These are phyloP conservation scores for Fusarium sp. DNA, from an alignment of 2,329 filamentous ascomycete genomes.

Conservation along the genomic window DNA sequence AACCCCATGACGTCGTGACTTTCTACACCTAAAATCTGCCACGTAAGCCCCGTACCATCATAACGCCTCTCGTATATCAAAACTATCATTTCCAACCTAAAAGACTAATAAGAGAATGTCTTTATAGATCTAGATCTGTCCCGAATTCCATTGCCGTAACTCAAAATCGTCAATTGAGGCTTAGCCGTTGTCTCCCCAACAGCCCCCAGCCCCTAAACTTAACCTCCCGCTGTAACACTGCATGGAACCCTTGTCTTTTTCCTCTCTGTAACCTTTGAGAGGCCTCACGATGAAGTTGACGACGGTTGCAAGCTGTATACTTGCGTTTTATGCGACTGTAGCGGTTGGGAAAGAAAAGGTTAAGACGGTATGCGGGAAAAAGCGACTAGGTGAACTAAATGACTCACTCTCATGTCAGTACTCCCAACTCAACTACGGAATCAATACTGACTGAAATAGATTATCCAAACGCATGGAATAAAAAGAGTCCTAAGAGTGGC, in stretches of 20 bases:
- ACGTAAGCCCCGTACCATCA: constrained; percentile 17
- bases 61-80: neutral
- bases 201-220: constrained; percentile 4
- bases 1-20: constrained; percentile 24
- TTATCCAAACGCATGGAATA: constrained; percentile 47
- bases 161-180: neutral
- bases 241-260: neutral
- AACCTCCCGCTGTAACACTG: neutral
- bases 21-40: neutral
- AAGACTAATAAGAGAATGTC: neutral
- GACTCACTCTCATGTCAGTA: constrained; percentile 36
- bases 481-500: constrained; percentile 39
- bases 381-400: constrained; percentile 28
- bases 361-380: constrained; percentile 13
- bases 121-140: neutral
- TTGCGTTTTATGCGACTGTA: neutral
- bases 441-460: constrained; percentile 28
- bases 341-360: neutral
- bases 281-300: constrained; percentile 10
- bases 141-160: neutral
- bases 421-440: no score
- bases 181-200: constrained; percentile 29
- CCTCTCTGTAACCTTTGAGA: neutral
- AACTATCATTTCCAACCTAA: neutral
- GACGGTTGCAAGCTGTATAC: neutral